Evolutionary conservation across 1,284 basidiomycete species (phyloP).

Genomic region (Tilletia horrida): DNA sequence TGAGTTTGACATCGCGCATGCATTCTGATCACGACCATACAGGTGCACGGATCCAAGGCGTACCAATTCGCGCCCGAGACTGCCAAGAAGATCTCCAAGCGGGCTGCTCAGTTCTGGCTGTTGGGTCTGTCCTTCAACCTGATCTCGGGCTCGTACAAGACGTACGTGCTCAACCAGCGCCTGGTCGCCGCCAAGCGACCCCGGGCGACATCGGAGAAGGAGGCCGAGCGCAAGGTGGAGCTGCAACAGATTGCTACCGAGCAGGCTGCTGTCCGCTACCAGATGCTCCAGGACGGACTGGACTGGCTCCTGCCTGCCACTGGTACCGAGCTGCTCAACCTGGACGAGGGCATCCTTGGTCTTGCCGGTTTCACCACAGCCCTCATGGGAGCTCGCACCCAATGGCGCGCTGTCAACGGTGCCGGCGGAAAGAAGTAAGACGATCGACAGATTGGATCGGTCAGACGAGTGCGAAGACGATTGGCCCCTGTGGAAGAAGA

Average conservation of each 20-base stretch:
- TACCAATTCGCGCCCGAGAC: constrained; percentile 62
- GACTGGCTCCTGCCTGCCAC: constrained; percentile 87
- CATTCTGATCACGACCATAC: constrained; percentile 58
- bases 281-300: constrained; percentile 74
- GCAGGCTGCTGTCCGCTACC: constrained; percentile 66
- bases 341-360: constrained; percentile 71
- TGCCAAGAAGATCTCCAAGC: constrained; percentile 66
- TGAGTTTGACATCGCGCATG: constrained; percentile 60
- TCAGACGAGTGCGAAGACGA: too few species aligned
- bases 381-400: constrained; percentile 49
- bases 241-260: constrained; percentile 66
- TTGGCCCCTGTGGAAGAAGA: too few species aligned
- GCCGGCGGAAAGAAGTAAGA: constrained; percentile 41
- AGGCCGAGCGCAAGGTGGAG: constrained; percentile 67
- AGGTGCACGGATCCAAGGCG: constrained; percentile 52
- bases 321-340: constrained; percentile 70
- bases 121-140: constrained; percentile 61
- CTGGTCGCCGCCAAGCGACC: constrained; percentile 35
- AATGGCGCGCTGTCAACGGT: constrained; percentile 54
- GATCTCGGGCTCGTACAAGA: constrained; percentile 49
- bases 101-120: constrained; percentile 85
- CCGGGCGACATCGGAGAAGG: constrained; percentile 63
- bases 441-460: too few species aligned
- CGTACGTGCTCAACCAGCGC: constrained; percentile 48
- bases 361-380: constrained; percentile 49